Percentiles rank a stretch among this genome's conserved stretches.
Evolutionary conservation across 768 basidiomycete species (phyloP).

Genomic region (Coprinopsis sp.): DNA sequence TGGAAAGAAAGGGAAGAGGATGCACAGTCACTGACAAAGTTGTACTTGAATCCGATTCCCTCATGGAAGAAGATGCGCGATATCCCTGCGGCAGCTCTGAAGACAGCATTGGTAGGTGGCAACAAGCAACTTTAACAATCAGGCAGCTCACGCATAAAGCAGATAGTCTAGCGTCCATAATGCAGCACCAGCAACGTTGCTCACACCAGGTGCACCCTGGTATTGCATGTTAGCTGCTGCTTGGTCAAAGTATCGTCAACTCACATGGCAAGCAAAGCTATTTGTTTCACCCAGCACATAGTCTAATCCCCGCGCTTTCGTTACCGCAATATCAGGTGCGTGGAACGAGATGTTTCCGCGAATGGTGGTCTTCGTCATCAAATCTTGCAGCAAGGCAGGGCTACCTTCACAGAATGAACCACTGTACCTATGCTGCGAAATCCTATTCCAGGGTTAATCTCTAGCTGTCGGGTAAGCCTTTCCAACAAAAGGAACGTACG

Average conservation of each 20-base stretch:
- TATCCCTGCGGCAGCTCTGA: slow-evolving; percentile 46
- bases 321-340: slow-evolving; percentile 49
- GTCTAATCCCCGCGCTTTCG: slow-evolving; percentile 38
- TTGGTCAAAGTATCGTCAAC: slow-evolving; percentile 9
- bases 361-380: slow-evolving; percentile 60
- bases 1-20: not conserved
- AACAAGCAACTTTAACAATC: not conserved
- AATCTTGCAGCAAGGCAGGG: slow-evolving; percentile 49
- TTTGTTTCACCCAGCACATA: slow-evolving; percentile 68
- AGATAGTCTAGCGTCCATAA: slow-evolving; percentile 67
- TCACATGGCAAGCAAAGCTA: slow-evolving; percentile 42
- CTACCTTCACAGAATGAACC: slow-evolving; percentile 58
- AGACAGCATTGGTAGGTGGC: not conserved
- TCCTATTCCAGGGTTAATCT: too few relatives aligned
- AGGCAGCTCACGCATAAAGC: slow-evolving; percentile 45
- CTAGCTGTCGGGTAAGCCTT: too few relatives aligned
- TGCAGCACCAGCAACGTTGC: slow-evolving; percentile 66
- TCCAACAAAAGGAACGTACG: slow-evolving; percentile 34
- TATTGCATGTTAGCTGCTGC: not conserved
- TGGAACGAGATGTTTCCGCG: slow-evolving; percentile 53
- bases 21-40: slow-evolving; percentile 39
- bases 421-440: slow-evolving; percentile 56
- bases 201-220: slow-evolving; percentile 51
- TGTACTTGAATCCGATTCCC: slow-evolving; percentile 70
- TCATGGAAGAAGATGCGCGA: slow-evolving; percentile 58